Evolutionary conservation across 306 rosid genomes (phyloP), one percentile per base, ranked within the genome.

Genomic region (Prunus kanzakura): DNA sequence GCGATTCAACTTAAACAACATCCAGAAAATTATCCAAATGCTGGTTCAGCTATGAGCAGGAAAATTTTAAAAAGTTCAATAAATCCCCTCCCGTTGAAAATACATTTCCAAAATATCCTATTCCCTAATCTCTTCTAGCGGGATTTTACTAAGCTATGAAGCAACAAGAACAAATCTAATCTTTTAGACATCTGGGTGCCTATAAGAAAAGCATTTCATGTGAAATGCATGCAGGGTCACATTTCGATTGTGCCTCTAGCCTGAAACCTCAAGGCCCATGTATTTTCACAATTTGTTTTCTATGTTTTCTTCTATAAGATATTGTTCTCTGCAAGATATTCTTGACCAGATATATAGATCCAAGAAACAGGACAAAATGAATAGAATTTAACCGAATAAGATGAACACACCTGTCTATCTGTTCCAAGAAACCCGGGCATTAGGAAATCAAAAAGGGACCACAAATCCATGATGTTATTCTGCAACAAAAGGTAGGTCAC

Each of bases 391-490:
- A 64, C 11, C 6, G 29, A 73, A 45, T 9, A 56, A 47, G 62
- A 27, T 13, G 15, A 71, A 84, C 68, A 75, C 32, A 95, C 98
- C 97, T 92, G 98, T 83, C 97, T 92, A 82, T 95, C 98, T 8
- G 93, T 92, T 84, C 98, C 98, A 80, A 95, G 98, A 89, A 95
- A 95, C 67, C 98, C 98, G 10, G 98, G 97, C 97, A 95, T 95
- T 87, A 95, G 80, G 79, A 95, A 95, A 87, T 95, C 98, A 81
- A 95, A 95, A 74, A 95, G 98, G 54, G 98, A 95, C 98, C 98
- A 95, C 82, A 95, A 82, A 79, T 95, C 98, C 98, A 95, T 90
- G 81, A 95, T 83, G 78, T 95, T 95, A 78, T 95, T 95, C 98
- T 95, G 93, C 93, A 88, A 78, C 60, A 80, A 67, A 80, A 76